Conservation (phyloP, 441 rosid genomes). For the Omphalea diandra region DNA sequence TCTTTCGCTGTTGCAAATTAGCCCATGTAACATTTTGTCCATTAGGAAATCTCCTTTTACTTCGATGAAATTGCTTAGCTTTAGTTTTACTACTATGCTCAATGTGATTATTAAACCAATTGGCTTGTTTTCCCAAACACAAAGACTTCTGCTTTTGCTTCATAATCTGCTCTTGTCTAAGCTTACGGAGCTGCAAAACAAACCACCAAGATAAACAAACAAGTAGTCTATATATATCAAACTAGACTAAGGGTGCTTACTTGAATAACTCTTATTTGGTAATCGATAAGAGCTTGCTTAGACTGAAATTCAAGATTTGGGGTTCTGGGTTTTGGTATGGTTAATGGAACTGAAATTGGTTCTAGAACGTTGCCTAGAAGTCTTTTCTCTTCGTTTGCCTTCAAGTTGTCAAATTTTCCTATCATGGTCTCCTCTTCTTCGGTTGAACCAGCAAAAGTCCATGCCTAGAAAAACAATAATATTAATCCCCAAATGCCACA, state of each 20-base stretch:
- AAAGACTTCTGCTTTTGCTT: conserved; percentile 31
- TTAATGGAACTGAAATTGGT: conserved; percentile 20
- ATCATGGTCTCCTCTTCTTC: conserved; percentile 28
- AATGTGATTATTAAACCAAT: not conserved
- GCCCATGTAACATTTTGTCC: conserved; percentile 23
- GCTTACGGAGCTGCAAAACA: conserved; percentile 35
- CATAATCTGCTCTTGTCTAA: conserved; percentile 45
- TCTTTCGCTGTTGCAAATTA: conserved; percentile 28
- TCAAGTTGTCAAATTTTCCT: conserved; percentile 32
- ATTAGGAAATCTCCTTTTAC: conserved; percentile 21
- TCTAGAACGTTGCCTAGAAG: conserved; percentile 4
- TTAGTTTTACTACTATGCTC: conserved; percentile 23
- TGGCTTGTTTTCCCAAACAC: conserved; percentile 1
- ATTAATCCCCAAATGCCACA: too few species aligned
- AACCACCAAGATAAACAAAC: conserved; percentile 1
- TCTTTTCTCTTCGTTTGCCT: conserved; percentile 28
- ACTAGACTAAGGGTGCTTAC: conserved; percentile 29
- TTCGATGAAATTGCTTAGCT: conserved; percentile 20
- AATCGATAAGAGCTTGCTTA: conserved; percentile 54
- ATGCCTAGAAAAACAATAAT: conserved; percentile 37
- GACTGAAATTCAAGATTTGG: conserved; percentile 31
- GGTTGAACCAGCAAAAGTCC: conserved; percentile 40
- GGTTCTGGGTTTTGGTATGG: conserved; percentile 5
- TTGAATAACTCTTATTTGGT: conserved; percentile 56
- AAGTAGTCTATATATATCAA: not conserved